Base-by-base conservation (phyloP, 495 filamentous ascomycete genomes). In the Collariella sp. region DNA sequence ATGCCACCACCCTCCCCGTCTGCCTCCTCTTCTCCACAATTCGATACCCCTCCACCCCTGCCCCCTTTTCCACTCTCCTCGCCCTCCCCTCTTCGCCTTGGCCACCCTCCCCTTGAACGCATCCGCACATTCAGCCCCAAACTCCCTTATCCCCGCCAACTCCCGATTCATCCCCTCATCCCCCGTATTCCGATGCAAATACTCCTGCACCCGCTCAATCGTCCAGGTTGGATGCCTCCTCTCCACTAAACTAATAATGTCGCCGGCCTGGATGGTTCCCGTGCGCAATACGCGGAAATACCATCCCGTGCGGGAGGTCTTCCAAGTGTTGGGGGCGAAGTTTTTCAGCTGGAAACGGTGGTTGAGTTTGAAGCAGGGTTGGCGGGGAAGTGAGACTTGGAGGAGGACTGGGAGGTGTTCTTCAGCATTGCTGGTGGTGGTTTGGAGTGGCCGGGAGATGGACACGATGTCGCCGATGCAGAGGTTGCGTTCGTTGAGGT, bases 301-400 rank as follows among this genome's bases (percentile, higher is more conserved):
- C 76, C 75, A 82, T 0, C 80, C 79, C 0, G 78, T 81, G 15
- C 77, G 68, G 47, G 70, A 72, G 9, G 61, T 66, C 62, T 71
- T 71, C 67, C 70, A 79, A n/a, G 78, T 78, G 13, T 71, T 61
- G 5, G 71, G 67, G 19, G 79, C 77, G 41, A 83, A 79, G 49
- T 75, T 74, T 48, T 75, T 76, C 1, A 80, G 63, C 42, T 70
- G 62, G 66, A 81, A 81, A 7, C 76, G 74, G 60, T 77, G 75
- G 63, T 81, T 81, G 19, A 81, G 69, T 57, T 81, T 81, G 65
- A 77, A 79, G 66, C 77, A 80, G 6, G 77, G 77, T 59, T 78
- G 74, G 12, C 76, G 68, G 40, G 78, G 77, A 35, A 77, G 64
- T 55, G 67, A 70, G 45, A 80, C 59, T 26, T 67, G 50, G 0